These are phyloP conservation scores for Holtermanniella nyarrowii DNA, from an alignment of 768 basidiomycete genomes.

Conservation along the genomic window DNA sequence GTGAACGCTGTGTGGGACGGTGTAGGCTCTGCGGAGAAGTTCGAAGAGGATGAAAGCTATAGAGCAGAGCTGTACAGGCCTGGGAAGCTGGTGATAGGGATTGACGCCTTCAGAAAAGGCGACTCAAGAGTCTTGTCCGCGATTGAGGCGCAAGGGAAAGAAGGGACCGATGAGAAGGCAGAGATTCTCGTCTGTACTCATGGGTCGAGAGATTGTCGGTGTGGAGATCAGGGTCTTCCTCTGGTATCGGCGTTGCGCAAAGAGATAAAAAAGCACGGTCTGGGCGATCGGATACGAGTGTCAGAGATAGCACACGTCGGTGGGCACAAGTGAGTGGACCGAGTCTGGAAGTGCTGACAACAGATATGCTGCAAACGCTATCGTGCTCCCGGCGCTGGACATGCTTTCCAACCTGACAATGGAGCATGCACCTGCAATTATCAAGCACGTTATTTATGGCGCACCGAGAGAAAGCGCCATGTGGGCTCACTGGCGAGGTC, in stretches of 20 bases:
- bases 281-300: slow-evolving; percentile 43
- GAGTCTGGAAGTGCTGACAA: neutral
- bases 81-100: slow-evolving; percentile 13
- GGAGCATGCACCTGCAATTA: slow-evolving; percentile 50
- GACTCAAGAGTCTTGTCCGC: neutral
- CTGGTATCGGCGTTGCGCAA: slow-evolving; percentile 50
- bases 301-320: slow-evolving; percentile 70
- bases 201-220: slow-evolving; percentile 65
- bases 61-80: slow-evolving; percentile 24
- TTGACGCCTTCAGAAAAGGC: slow-evolving; percentile 4
- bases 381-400: slow-evolving; percentile 35
- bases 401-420: slow-evolving; percentile 59
- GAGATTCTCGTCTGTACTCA: slow-evolving; percentile 60
- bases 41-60: slow-evolving; percentile 16
- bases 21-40: neutral
- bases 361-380: slow-evolving; percentile 41
- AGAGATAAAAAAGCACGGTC: slow-evolving; percentile 46
- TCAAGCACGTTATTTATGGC: slow-evolving; percentile 46
- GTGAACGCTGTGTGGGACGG: slow-evolving; percentile 32
- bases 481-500: slow-evolving; percentile 56
- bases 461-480: slow-evolving; percentile 41
- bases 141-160: neutral
- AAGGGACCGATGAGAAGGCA: neutral
- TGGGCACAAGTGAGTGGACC: slow-evolving; percentile 59
- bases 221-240: slow-evolving; percentile 55